Evolutionary conservation across 768 basidiomycete species (phyloP), one percentile per base, ranked within the genome.

Genomic region (Russula earlei): DNA sequence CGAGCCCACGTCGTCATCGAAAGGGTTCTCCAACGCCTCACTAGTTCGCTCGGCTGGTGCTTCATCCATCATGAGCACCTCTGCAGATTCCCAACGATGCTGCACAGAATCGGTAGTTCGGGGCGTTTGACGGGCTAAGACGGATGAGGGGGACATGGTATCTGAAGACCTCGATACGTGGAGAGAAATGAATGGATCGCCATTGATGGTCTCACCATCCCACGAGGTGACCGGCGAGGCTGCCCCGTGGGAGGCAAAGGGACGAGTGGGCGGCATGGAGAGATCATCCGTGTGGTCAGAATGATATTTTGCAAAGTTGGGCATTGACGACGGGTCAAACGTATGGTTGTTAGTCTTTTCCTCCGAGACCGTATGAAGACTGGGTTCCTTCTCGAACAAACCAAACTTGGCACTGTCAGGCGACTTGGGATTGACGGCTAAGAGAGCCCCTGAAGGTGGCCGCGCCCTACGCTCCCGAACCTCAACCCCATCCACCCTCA

Each of bases 11-110:
- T 57, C 55, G 38, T 62, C 59, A 19, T 19, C 27, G 33, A 62
- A 62, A 5, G 62, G 59, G 29, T 58, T 51, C 8, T 53, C 33
- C 17, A 46, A n/a, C 2, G n/a, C 2, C 1, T 51, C 31, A 22
- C 20, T 47, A 25, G n/a, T 31, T 12, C 40, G 58, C 36, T 48
- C 46, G 2, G 36, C 11, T 25, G 15, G 9, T 4, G 22, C 2
- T 14, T 29, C 58, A 43, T 48, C 52, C 59, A 62, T 57, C 1
- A 61, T 61, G 17, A 61, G 31, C 7, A 62, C 59, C 22, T 62
- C 62, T 10, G 62, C 62, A 38, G 62, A 61, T 49, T 62, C 59
- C 62, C 62, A 62, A 5, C 37, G 55, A 48, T 62, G 62, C 20
- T 29, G 40, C 12, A 12, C 49, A 11, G 59, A 62, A 20, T 53